Percentiles rank a stretch among this genome's conserved stretches.
These are phyloP conservation scores for Neurospora sp. DNA, from an alignment of 495 filamentous ascomycete genomes.

Conservation along the genomic window DNA sequence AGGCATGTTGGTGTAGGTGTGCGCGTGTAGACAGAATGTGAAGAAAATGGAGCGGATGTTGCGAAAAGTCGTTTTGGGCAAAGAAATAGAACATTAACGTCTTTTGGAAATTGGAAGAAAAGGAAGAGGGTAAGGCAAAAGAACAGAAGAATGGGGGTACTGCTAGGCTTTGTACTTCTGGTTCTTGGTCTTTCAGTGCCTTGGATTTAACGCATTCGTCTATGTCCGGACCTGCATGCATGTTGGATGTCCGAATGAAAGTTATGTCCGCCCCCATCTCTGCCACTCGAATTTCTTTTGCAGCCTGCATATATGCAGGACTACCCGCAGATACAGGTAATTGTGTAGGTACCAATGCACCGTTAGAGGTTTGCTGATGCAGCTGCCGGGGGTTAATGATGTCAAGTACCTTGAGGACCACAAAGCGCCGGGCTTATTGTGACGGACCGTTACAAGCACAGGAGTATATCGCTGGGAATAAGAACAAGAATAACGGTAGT, in stretches of 20 bases:
- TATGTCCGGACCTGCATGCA: neutral
- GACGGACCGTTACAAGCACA: no score
- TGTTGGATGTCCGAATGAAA: neutral
- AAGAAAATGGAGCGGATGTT: neutral
- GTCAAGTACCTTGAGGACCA: neutral
- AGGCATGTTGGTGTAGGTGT: neutral
- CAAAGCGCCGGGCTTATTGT: neutral
- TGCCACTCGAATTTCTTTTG: neutral
- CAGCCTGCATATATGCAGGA: neutral
- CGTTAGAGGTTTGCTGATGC: neutral
- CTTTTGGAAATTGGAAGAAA: neutral
- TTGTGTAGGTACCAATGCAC: neutral
- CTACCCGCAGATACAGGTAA: neutral
- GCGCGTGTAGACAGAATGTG: neutral
- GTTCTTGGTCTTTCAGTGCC: neutral
- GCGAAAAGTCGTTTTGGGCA: neutral
- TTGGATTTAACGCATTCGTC: neutral
- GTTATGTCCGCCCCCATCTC: neutral
- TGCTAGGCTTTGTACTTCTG: neutral
- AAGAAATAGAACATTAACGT: neutral
- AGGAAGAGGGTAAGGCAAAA: neutral
- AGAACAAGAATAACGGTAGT: no score
- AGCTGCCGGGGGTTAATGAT: neutral
- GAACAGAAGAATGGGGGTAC: neutral
- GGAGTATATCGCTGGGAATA: no score